These are phyloP conservation scores for Pseudocercospora crystallina DNA, from an alignment of 2,329 filamentous ascomycete genomes.

Conservation along the genomic window DNA sequence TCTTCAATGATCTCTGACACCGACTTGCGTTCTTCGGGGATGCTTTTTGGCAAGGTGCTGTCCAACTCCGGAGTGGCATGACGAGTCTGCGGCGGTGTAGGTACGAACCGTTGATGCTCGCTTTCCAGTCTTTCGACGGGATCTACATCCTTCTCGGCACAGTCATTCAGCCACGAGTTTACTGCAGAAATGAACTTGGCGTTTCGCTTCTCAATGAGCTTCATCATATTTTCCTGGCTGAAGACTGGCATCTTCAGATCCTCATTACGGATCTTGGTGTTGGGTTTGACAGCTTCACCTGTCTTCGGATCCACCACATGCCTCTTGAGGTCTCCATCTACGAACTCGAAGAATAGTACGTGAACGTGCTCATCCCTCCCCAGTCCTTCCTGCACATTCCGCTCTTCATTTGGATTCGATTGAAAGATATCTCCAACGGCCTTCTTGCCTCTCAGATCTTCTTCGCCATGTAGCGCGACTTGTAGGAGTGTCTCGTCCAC, in stretches of 20 bases:
- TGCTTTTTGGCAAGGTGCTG: slow-evolving; percentile 62
- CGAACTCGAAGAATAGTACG: slow-evolving; percentile 85
- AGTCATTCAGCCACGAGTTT: slow-evolving; percentile 73
- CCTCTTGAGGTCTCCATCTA: slow-evolving; percentile 85
- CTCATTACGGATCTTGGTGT: slow-evolving; percentile 69
- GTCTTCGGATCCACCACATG: slow-evolving; percentile 72
- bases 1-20: slow-evolving; percentile 84
- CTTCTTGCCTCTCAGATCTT: slow-evolving; percentile 63
- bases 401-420: slow-evolving; percentile 36
- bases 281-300: slow-evolving; percentile 68
- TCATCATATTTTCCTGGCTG: slow-evolving; percentile 88
- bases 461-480: slow-evolving; percentile 71
- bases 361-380: slow-evolving; percentile 50
- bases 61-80: slow-evolving; percentile 40
- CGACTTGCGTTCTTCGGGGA: slow-evolving; percentile 75
- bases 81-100: slow-evolving; percentile 54
- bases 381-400: slow-evolving; percentile 36
- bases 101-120: slow-evolving; percentile 62
- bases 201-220: slow-evolving; percentile 86
- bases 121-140: slow-evolving; percentile 64
- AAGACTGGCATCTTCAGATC: slow-evolving; percentile 88
- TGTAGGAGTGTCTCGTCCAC: slow-evolving; percentile 82
- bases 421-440: slow-evolving; percentile 53
- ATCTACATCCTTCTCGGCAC: slow-evolving; percentile 63
- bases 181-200: slow-evolving; percentile 76